Percentiles rank a stretch among this genome's conserved stretches.
These are phyloP conservation scores for Fusarium marasasianum DNA, from an alignment of 2,329 filamentous ascomycete species.

Conservation along the genomic window DNA sequence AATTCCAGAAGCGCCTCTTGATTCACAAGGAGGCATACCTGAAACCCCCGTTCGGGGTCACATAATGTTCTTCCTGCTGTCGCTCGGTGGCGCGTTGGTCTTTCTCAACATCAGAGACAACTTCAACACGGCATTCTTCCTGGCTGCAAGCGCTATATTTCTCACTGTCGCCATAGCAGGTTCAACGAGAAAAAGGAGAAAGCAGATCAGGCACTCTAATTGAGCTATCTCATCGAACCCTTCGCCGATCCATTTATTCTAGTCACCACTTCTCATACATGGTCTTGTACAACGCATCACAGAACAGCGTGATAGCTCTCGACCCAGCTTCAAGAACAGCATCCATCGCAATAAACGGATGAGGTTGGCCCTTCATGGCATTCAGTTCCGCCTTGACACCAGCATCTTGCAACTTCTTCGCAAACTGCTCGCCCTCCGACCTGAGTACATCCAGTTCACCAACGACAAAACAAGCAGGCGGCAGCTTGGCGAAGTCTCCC, in stretches of 20 bases:
- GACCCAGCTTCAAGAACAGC: slow-evolving; percentile 9
- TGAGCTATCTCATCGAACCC: too few species aligned
- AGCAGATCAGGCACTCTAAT: too few species aligned
- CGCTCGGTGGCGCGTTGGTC: background rate
- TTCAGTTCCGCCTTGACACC: background rate
- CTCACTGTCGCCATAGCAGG: background rate
- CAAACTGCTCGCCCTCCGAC: slow-evolving; percentile 7
- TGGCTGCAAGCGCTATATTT: background rate
- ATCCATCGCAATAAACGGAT: slow-evolving; percentile 22
- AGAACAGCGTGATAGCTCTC: background rate
- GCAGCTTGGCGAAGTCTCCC: background rate
- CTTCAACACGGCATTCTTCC: background rate
- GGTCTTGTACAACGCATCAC: background rate
- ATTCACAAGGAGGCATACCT: too few species aligned
- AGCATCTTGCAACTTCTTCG: background rate
- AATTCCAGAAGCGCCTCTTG: too few species aligned
- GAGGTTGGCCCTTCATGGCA: slow-evolving; percentile 8
- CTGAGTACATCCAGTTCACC: slow-evolving; percentile 2
- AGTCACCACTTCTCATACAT: slow-evolving; percentile 1
- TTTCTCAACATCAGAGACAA: background rate
- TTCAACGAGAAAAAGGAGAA: background rate
- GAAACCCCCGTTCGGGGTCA: too few species aligned
- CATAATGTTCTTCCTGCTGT: background rate
- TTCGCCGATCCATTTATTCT: background rate
- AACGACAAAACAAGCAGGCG: slow-evolving; percentile 11